Conservation (phyloP, 1,139 yeast genomes). For the Casaregolazyma lundiana region DNA sequence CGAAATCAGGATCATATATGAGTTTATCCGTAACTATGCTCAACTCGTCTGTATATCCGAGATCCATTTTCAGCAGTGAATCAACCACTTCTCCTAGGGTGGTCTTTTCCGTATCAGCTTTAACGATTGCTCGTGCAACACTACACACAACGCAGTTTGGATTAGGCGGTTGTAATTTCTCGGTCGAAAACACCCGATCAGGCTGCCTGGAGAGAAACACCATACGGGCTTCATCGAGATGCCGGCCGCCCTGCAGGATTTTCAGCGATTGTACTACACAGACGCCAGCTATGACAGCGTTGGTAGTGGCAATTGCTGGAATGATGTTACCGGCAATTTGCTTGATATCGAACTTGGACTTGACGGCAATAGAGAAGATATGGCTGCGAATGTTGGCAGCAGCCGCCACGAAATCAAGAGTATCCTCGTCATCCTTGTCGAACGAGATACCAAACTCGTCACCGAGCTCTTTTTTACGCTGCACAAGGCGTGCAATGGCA, state of each 20-base stretch:
- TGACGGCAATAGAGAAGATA: constrained; percentile 66
- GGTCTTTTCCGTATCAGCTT: constrained; percentile 31
- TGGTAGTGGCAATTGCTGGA: constrained; percentile 97
- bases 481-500: constrained; percentile 43
- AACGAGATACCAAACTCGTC: constrained; percentile 38
- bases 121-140: constrained; percentile 48
- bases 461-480: constrained; percentile 42
- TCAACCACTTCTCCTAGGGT: constrained; percentile 44
- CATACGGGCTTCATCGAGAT: constrained; percentile 35
- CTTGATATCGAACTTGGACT: constrained; percentile 82
- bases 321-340: constrained; percentile 96
- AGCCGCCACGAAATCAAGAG: constrained; percentile 81
- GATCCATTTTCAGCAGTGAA: constrained; percentile 41
- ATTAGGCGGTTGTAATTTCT: constrained; percentile 56
- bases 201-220: constrained; percentile 63
- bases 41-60: constrained; percentile 62
- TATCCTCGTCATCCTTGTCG: constrained; percentile 93
- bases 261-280: constrained; percentile 69
- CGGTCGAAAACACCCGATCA: constrained; percentile 65
- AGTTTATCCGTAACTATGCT: constrained; percentile 60
- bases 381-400: constrained; percentile 78
- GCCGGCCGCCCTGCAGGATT: constrained; percentile 35
- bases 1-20: constrained; percentile 83
- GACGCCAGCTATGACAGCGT: constrained; percentile 90
- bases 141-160: constrained; percentile 73